Evolutionary conservation across 2,329 filamentous ascomycete species (phyloP).

Genomic region (Zymoseptoria brevis): DNA sequence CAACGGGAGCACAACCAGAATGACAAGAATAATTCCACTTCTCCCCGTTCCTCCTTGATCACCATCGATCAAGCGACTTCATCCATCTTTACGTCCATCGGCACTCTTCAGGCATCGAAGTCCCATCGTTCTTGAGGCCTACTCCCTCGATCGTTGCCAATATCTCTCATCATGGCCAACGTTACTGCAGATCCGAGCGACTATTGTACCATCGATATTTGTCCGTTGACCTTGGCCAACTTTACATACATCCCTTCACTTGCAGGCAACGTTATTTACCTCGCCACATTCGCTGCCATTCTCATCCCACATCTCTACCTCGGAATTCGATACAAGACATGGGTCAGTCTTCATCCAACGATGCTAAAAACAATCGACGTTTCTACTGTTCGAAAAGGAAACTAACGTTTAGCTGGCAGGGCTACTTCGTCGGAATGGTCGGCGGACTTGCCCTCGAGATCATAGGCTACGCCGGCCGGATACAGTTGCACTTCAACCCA

Average conservation of each 20-base stretch:
- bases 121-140: too few species aligned
- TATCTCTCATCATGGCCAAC: too few species aligned
- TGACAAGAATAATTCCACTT: too few species aligned
- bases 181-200: not conserved
- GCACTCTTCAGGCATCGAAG: too few species aligned
- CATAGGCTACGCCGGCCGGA: conserved; percentile 49
- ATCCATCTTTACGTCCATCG: too few species aligned
- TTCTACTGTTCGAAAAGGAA: not conserved
- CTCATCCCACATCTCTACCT: conserved; percentile 43
- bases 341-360: conserved; percentile 26
- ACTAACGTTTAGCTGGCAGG: not conserved
- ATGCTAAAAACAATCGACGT: too few species aligned
- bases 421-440: conserved; percentile 45
- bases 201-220: not conserved
- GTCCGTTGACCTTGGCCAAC: not conserved
- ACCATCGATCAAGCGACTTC: too few species aligned
- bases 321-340: conserved; percentile 46
- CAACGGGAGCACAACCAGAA: too few species aligned
- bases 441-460: conserved; percentile 44
- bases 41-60: too few species aligned
- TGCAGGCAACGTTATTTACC: conserved; percentile 38
- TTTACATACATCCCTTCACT: conserved; percentile 43
- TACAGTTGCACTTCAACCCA: conserved; percentile 47
- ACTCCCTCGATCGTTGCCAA: too few species aligned
- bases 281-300: conserved; percentile 43